phyloP scores from a whole-genome alignment of 257 asterid genomes.

The Scutellaria baicalensis region DNA sequence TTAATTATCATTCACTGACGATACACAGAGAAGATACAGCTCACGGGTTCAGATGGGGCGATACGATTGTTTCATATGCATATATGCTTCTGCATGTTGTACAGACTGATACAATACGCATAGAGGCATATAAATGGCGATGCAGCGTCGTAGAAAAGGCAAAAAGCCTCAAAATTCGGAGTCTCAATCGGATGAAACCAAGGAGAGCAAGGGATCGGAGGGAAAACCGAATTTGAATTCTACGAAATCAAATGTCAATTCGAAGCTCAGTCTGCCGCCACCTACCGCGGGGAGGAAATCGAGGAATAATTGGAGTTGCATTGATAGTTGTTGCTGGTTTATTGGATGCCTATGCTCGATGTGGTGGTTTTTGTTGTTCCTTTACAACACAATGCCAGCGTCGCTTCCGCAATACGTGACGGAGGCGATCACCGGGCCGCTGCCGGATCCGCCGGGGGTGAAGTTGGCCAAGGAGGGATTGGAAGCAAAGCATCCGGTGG shows the following conservation, averaged over 20 bases:
- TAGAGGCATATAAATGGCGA: slow-evolving; percentile 7
- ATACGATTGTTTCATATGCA: background rate
- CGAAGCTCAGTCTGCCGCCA: slow-evolving; percentile 7
- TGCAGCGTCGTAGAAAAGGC: slow-evolving; percentile 33
- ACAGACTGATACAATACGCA: background rate
- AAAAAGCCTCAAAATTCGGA: slow-evolving; percentile 17
- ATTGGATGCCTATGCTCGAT: slow-evolving; percentile 69
- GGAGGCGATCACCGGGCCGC: slow-evolving; percentile 73
- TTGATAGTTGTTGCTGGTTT: slow-evolving; percentile 80
- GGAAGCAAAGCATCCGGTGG: slow-evolving; percentile 77
- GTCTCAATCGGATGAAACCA: slow-evolving; percentile 10
- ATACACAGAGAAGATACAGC: background rate
- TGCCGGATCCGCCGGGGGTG: slow-evolving; percentile 83
- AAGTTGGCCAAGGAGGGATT: slow-evolving; percentile 72
- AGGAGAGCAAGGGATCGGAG: slow-evolving; percentile 18
- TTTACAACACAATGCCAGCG: slow-evolving; percentile 66
- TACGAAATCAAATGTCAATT: slow-evolving; percentile 15
- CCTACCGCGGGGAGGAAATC: slow-evolving; percentile 6
- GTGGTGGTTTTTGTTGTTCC: slow-evolving; percentile 78
- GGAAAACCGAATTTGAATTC: slow-evolving; percentile 3
- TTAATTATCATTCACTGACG: background rate
- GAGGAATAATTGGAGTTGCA: slow-evolving; percentile 48
- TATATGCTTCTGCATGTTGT: slow-evolving; percentile 14
- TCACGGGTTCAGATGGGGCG: background rate
- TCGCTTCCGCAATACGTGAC: slow-evolving; percentile 83